Percentiles rank a stretch among this genome's conserved stretches.
Conservation (phyloP, 345 rosid genomes). For the Syzygium jambos region DNA sequence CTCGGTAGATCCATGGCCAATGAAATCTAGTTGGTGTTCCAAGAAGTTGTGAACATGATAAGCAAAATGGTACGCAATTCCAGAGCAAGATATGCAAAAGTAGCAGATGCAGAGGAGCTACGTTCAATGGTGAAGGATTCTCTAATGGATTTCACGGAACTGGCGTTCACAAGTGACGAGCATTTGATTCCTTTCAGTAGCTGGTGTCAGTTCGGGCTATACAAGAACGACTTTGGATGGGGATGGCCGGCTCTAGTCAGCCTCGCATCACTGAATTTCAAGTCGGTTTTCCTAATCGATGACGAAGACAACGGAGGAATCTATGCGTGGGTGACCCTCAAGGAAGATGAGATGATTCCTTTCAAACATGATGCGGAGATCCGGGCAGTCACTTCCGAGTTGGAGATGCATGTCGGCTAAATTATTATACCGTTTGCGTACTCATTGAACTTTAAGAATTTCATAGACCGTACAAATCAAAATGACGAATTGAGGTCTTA, state of each 20-base stretch:
- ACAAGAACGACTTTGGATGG: constrained; percentile 44
- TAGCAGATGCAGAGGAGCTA: background rate
- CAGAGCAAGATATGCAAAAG: background rate
- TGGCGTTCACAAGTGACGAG: background rate
- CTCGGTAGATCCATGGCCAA: too few relatives aligned
- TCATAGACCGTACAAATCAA: background rate
- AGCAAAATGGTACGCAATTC: background rate
- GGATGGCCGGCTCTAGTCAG: constrained; percentile 35
- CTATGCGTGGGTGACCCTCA: constrained; percentile 39
- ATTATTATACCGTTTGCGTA: background rate
- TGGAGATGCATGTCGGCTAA: background rate
- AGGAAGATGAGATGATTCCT: background rate
- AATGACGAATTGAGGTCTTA: background rate
- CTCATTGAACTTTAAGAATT: background rate
- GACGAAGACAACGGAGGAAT: constrained; percentile 19
- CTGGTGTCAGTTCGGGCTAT: constrained; percentile 20
- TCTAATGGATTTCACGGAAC: background rate
- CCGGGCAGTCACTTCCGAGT: background rate
- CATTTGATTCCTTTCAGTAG: constrained; percentile 17
- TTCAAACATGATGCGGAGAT: background rate
- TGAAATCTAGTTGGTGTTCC: background rate
- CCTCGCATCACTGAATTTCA: constrained; percentile 10
- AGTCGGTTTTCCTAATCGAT: constrained; percentile 24
- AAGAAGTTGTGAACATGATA: background rate
- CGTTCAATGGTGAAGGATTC: background rate